Base-by-base conservation (phyloP, 768 basidiomycete genomes). In the Rhizopogon rudus region DNA sequence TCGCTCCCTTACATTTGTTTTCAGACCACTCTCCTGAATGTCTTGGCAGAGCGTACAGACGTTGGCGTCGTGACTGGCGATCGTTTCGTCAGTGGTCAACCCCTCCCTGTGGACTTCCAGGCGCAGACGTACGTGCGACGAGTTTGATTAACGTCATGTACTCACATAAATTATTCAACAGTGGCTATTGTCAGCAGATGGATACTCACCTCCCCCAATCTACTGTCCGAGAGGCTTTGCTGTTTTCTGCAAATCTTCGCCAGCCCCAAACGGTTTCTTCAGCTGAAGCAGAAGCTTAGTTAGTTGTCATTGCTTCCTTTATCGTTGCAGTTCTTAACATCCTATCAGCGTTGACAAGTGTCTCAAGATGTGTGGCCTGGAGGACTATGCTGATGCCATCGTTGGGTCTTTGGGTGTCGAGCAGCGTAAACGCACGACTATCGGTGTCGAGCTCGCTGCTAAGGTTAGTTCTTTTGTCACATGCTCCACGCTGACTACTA, bases 401-500 rank as follows among this genome's bases (percentile, higher is more conserved):
- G 87, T 94, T 14, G 81, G 82, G 66, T 83, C 79, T 60, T 75
- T 89, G 37, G 78, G 76, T 51, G 78, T 82, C 22, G 87, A 87
- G 61, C 82, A 87, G 7, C 80, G 91, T 57, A 95, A 95, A 67
- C 86, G 92, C 9, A 77, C 93, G 22, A 94, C 93, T 1, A 95
- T 95, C 61, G 93, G 91, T 55, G 93, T 95, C 53, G 93, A 95
- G 67, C 78, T 96, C 7, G 91, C 92, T 16, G 88, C 88, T 69
- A 93, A 93, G 66, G 91, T 91, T 0, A 83, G 87, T 61, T 75
- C 91, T 7, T 73, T 92, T 1, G 77, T 92, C 17, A 87, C 9
- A 5, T 22, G 5, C 16, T 1, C 1, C 9, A 14, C 5, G 14
- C 48, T 37, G 8, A 49, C 12, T 37, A 3, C 8, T n/a, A 14